Conservation (phyloP, 371 early-diverging fungal genomes). For the Smittium culicis region DNA sequence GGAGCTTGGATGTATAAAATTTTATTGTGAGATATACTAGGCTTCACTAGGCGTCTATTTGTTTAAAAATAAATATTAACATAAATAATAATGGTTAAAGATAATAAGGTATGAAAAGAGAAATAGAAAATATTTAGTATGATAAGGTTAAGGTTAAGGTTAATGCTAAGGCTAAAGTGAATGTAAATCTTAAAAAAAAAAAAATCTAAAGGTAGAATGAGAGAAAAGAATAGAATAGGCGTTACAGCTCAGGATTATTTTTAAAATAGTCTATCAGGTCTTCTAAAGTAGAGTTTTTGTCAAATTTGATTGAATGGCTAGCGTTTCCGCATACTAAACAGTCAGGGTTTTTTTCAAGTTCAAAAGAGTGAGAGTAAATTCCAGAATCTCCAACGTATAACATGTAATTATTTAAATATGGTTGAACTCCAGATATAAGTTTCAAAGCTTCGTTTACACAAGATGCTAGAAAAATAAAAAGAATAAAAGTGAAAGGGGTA, state of each 20-base stretch:
- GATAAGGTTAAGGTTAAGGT: too few relatives aligned
- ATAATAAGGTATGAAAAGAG: too few relatives aligned
- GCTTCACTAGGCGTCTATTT: slow-evolving; percentile 19
- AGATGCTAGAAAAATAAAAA: slow-evolving; percentile 36
- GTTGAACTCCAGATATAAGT: slow-evolving; percentile 58
- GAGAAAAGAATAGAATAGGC: background rate
- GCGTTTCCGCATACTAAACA: slow-evolving; percentile 79
- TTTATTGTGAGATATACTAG: slow-evolving; percentile 18
- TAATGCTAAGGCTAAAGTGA: background rate
- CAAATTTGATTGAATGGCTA: slow-evolving; percentile 12
- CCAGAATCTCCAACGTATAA: slow-evolving; percentile 87
- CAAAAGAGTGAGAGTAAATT: slow-evolving; percentile 81
- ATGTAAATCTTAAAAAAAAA: background rate
- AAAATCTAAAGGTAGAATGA: background rate
- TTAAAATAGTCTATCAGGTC: slow-evolving; percentile 22
- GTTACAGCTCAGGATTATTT: slow-evolving; percentile 16
- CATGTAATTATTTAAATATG: slow-evolving; percentile 81
- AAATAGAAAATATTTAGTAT: too few relatives aligned
- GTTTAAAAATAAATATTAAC: too few relatives aligned
- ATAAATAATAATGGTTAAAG: too few relatives aligned
- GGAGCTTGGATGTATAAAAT: slow-evolving; percentile 28
- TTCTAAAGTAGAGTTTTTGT: slow-evolving; percentile 18
- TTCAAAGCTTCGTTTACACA: slow-evolving; percentile 93
- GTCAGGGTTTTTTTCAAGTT: slow-evolving; percentile 62
- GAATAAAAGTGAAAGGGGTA: background rate